Evolutionary conservation across 2,329 filamentous ascomycete species (phyloP).

Genomic region (Cryphonectria carpinicola): DNA sequence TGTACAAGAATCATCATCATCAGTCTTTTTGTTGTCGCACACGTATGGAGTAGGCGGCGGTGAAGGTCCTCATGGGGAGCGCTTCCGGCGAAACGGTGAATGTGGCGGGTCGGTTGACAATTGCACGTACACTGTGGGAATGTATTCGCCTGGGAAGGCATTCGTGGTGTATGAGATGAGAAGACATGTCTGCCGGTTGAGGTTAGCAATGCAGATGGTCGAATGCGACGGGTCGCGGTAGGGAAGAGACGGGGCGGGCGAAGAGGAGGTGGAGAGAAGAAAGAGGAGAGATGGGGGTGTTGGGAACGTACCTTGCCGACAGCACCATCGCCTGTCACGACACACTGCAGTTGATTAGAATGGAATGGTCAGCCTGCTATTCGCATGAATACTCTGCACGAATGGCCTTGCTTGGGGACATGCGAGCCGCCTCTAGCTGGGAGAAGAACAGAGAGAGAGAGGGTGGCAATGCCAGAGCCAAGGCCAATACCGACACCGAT

Average conservation of each 20-base stretch:
- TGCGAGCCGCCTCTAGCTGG: neutral
- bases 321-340: slow-evolving; percentile 98
- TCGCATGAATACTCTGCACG: neutral
- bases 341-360: slow-evolving; percentile 65
- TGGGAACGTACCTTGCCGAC: slow-evolving; percentile 84
- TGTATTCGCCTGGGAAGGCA: slow-evolving; percentile 99
- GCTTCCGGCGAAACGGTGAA: slow-evolving; percentile 20
- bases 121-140: slow-evolving; percentile 80
- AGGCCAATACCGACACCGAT: slow-evolving; percentile 21
- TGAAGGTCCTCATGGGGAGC: slow-evolving; percentile 7
- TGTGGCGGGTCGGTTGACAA: slow-evolving; percentile 5
- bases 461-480: slow-evolving; percentile 4
- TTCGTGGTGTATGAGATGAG: slow-evolving; percentile 99
- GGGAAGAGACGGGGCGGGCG: neutral
- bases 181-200: slow-evolving; percentile 78
- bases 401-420: neutral
- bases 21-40: slow-evolving; percentile 29
- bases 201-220: slow-evolving; percentile 8
- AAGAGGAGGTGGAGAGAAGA: neutral
- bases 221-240: neutral
- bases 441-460: too few species aligned
- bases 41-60: slow-evolving; percentile 3
- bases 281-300: neutral
- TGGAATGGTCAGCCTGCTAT: slow-evolving; percentile 41
- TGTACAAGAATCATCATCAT: slow-evolving; percentile 44